Conservation (phyloP, 441 rosid species). For the Jatropha multifida region DNA sequence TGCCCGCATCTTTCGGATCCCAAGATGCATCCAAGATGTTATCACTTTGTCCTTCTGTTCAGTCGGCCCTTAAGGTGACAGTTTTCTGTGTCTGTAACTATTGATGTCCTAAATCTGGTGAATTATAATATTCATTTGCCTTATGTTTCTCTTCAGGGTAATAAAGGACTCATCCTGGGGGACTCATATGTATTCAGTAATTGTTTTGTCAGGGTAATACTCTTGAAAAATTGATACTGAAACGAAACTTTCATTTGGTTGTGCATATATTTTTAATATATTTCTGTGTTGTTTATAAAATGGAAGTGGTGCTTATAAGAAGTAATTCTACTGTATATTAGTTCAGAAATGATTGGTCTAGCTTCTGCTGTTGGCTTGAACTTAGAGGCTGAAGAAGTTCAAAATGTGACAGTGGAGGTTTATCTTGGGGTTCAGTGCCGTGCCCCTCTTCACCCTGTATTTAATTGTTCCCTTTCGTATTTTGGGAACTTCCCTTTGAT, state of each 20-base stretch:
- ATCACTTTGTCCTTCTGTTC: slow-evolving; percentile 74
- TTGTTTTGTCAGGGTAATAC: slow-evolving; percentile 75
- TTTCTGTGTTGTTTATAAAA: background rate
- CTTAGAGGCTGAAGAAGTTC: slow-evolving; percentile 1
- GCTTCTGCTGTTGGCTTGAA: background rate
- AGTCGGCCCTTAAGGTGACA: slow-evolving; percentile 73
- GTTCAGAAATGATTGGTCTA: background rate
- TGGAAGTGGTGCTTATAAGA: background rate
- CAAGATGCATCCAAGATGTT: slow-evolving; percentile 82
- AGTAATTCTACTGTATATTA: background rate
- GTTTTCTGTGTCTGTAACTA: slow-evolving; percentile 14
- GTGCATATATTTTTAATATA: background rate
- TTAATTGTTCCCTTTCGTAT: background rate
- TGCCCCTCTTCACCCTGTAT: background rate
- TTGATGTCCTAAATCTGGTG: slow-evolving; percentile 10
- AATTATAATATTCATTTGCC: slow-evolving; percentile 21
- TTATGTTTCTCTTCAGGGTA: slow-evolving; percentile 50
- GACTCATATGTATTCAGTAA: slow-evolving; percentile 75
- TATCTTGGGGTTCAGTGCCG: background rate
- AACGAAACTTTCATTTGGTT: background rate
- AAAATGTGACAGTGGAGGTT: background rate
- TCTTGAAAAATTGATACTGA: background rate
- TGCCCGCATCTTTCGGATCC: slow-evolving; percentile 65
- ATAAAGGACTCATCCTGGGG: slow-evolving; percentile 70
- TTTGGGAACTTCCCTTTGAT: background rate